Base-by-base conservation (phyloP, 306 rosid species). In the Inga oerstediana region DNA sequence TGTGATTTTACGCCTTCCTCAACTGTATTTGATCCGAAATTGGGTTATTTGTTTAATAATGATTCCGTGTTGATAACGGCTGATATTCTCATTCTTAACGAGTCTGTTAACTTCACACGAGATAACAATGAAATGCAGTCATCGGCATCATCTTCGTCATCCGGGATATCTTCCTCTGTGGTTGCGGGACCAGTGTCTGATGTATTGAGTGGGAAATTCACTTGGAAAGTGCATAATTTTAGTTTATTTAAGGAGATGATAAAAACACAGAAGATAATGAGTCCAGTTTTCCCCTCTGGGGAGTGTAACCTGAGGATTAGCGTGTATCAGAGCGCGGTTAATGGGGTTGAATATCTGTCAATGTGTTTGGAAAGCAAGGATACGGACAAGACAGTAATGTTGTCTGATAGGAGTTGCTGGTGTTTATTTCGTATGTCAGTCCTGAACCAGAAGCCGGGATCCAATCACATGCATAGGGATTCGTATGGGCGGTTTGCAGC, bases 331-430 rank as follows among this genome's bases (percentile, higher is more conserved):
- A 97, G 99, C 84, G 88, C 97, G 8, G 99, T 97, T 35, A 94
- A 89, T 81, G 95, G 95, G 65, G 91, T 89, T 3, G 99, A 97
- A 58, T 90, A 94, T 90, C 85, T 97, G 43, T 97, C 99, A 7
- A 97, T 97, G 99, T 97, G 99, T 85, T 89, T 97, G 86, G 99
- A 97, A 85, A 97, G 99, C 81, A 97, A 97, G 92, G 99, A 97
- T 72, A 92, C 97, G 0, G 99, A 97, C 79, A 97, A 97, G 92
- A 87, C 92, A 15, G 90, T 87, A 51, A 83, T 85, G 83, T 79
- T 92, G 88, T 88, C 97, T 30, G 99, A 97, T 85, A 92, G 94
- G 92, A 97, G 99, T 79, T 94, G 99, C 77, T 97, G 99, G 99
- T 97, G 98, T 84, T 91, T 97, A 90, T 97, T 97, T 85, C 85